Evolutionary conservation across 176 grass and related monocot genomes (phyloP).

Genomic region (Cocos nucifera): DNA sequence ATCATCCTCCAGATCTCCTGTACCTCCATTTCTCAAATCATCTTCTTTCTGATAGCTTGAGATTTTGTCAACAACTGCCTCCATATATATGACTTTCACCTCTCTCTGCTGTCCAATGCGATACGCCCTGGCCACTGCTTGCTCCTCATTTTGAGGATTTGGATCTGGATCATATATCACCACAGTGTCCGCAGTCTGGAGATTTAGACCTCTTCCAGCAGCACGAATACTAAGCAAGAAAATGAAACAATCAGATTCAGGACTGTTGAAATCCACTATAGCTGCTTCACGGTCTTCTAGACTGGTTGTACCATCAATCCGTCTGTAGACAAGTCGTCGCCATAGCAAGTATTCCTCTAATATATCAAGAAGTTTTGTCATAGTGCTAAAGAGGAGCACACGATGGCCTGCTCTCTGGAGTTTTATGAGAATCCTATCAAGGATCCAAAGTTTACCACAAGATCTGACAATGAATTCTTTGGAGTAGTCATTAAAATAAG

Average conservation of each 20-base stretch:
- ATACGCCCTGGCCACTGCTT: conserved; percentile 96
- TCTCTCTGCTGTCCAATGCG: conserved; percentile 98
- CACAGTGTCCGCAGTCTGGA: conserved; percentile 98
- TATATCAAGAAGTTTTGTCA: conserved; percentile 99
- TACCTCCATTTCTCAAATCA: conserved; percentile 79
- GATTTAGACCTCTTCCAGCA: conserved; percentile 97
- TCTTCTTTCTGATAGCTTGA: conserved; percentile 98
- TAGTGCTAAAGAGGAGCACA: conserved; percentile 95
- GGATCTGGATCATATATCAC: conserved; percentile 99
- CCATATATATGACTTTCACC: conserved; percentile 99
- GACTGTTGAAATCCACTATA: conserved; percentile 95
- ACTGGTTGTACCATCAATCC: conserved; percentile 95
- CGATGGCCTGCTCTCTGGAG: conserved; percentile 83
- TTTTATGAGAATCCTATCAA: conserved; percentile 97
- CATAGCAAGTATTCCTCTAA: conserved; percentile 96
- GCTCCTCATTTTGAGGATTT: conserved; percentile 98
- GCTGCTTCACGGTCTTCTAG: conserved; percentile 90
- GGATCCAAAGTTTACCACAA: conserved; percentile 96
- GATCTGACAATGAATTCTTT: conserved; percentile 91
- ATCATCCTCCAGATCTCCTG: conserved; percentile 70
- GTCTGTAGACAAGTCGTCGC: conserved; percentile 75
- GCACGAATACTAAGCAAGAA: conserved; percentile 99
- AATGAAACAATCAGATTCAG: conserved; percentile 91
- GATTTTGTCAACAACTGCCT: conserved; percentile 94
- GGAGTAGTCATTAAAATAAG: conserved; percentile 58